A percentile compares a stretch with the other conserved stretches of the same genome.
Evolutionary conservation across 192 early-diverging fungal genomes (phyloP).

Genomic region (Obelidium mucronatum): DNA sequence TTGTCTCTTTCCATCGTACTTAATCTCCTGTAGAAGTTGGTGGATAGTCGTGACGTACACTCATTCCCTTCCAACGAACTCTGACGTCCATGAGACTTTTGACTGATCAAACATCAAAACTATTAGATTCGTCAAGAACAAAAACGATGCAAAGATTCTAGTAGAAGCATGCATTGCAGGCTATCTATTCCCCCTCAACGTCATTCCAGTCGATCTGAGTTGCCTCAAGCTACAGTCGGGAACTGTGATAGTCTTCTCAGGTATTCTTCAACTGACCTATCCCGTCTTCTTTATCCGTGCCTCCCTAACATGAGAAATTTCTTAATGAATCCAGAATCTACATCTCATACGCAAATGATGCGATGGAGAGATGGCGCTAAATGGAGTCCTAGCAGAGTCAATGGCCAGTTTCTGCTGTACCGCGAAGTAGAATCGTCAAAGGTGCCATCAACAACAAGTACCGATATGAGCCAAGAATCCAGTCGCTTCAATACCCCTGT

Average conservation of each 20-base stretch:
- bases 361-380: constrained; percentile 7
- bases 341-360: background rate
- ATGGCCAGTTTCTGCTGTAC: constrained; percentile 19
- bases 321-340: background rate
- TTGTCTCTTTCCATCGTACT: too few relatives aligned
- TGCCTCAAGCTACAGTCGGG: background rate
- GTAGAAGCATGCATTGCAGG: constrained; percentile 26
- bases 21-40: too few relatives aligned
- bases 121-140: constrained; percentile 1
- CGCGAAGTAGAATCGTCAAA: constrained; percentile 8
- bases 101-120: constrained; percentile 3
- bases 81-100: too few relatives aligned
- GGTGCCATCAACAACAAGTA: background rate
- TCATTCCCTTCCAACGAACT: too few relatives aligned
- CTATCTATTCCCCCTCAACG: constrained; percentile 3
- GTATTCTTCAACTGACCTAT: too few relatives aligned
- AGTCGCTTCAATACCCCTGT: constrained; percentile 2
- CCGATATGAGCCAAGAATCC: background rate
- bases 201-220: constrained; percentile 4
- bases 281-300: too few relatives aligned
- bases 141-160: background rate
- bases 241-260: constrained; percentile 7
- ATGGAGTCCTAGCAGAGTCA: constrained; percentile 5
- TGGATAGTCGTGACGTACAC: too few relatives aligned
- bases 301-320: background rate